Base-by-base conservation (phyloP, 2,329 filamentous ascomycete genomes). In the Cordyceps javanica region DNA sequence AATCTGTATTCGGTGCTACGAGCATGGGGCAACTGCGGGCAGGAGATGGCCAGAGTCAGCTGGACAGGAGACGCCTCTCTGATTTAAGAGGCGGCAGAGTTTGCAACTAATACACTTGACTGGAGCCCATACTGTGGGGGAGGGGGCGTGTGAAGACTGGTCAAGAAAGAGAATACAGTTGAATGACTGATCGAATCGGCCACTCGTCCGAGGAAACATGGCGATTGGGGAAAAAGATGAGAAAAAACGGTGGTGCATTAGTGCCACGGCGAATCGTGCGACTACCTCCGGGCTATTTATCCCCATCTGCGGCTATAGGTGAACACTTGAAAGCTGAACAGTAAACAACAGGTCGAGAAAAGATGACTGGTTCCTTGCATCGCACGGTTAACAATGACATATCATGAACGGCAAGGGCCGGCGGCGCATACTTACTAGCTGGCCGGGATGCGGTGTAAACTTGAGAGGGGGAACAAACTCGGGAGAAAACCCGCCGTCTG, bases 81-180 rank as follows among this genome's bases (percentile, higher is more conserved):
- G 19, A 38, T 45, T 50, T 59, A 49, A 21, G 60, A 62, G 61
- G 60, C 61, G 62, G 58, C 39, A 64, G 61, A 58, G 61, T 64
- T 64, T 62, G 26, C 48, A 46, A 19, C 56, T 57, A 57, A 50
- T n/a, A 41, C 9, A 23, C 19, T 44, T 19, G 23, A 19, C 49
- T 36, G 51, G 41, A 26, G 28, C 32, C 39, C 14, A 41, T 46
- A 26, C 14, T 45, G 49, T 53, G 41, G 48, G 39, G 60, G 44
- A 11, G 36, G 41, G 57, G 52, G 56, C 50, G 55, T n/a, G 16
- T 19, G 16, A 39, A 19, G 16, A 16, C 16, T 21, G n/a, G 21
- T 38, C 6, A 38, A 38, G 36, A 19, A 16, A 9, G 6, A 8
- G 4, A 21, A 28, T 16, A 19, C 13, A 10, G n/a, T n/a, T n/a